Base-by-base conservation (phyloP, 306 rosid genomes). In the Lotus japonicus region DNA sequence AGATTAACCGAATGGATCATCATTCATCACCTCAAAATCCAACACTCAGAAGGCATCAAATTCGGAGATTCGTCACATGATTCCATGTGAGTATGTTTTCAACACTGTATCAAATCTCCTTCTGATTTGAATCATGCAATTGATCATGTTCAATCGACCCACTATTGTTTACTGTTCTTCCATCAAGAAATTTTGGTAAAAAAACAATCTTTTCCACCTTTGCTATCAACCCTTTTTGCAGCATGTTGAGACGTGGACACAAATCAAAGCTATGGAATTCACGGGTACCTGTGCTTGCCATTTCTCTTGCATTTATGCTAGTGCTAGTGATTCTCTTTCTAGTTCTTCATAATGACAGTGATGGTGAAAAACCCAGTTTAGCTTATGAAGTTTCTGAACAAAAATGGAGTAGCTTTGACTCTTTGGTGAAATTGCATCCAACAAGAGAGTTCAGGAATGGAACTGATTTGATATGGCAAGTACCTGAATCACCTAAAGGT, bases 381-480 rank as follows among this genome's bases (percentile, higher is more conserved):
- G 62, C 59, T 46, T 38, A 59, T 69, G 83, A 38, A 61, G 54
- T 79, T 78, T 53, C 64, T 11, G 73, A 57, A 48, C 87, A 82
- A 50, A 82, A 68, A 52, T 82, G 87, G 96, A 84, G 88, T 72
- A 84, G 80, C 72, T 86, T 83, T 68, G 84, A 82, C 52, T 75
- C 90, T 19, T 15, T 64, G 56, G 90, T 85, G 75, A 77, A 81
- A 59, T 49, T 83, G 59, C 75, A 83, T 78, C 96, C 96, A 4
- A 85, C 83, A 2, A 50, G 69, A 38, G 95, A 73, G 69, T 80
- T 79, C 16, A 72, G 59, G 64, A 94, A 90, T 78, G 96, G 88
- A 60, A 86, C 92, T 11, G 94, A 88, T 51, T 54, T 90, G 21
- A 81, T 94, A 65, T 94, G 96, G 88, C 99, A 94, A 80, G 73